Evolutionary conservation across 2,329 filamentous ascomycete genomes (phyloP).

Genomic region (Whalleya microplaca): DNA sequence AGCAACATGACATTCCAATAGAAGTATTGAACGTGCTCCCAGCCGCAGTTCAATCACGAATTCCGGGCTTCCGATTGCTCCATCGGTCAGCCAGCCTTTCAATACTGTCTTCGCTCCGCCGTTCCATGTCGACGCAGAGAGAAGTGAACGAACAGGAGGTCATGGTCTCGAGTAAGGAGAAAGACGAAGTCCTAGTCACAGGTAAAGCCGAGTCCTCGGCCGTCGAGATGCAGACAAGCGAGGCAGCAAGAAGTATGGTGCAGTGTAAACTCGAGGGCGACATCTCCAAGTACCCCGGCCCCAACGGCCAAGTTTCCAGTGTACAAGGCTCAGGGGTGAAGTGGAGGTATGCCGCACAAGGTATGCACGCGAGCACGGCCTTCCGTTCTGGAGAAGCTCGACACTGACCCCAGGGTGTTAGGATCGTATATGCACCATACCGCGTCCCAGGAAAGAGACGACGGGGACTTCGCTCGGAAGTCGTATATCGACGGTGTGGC

Average conservation of each 20-base stretch:
- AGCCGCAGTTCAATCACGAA: constrained; percentile 52
- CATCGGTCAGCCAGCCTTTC: constrained; percentile 44
- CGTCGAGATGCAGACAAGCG: constrained; percentile 12
- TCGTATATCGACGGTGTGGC: constrained; percentile 67
- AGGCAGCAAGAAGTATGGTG: background rate
- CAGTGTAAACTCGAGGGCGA: constrained; percentile 6
- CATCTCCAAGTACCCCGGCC: background rate
- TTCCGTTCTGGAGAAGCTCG: background rate
- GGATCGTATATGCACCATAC: constrained; percentile 31
- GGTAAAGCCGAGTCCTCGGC: constrained; percentile 4
- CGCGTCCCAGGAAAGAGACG: constrained; percentile 40
- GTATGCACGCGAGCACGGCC: constrained; percentile 16
- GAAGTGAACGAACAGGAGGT: constrained; percentile 18
- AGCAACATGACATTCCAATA: constrained; percentile 43
- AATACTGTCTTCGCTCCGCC: constrained; percentile 33
- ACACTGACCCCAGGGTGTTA: constrained; percentile 7
- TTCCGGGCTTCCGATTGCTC: constrained; percentile 56
- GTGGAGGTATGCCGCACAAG: constrained; percentile 37
- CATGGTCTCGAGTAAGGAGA: constrained; percentile 16
- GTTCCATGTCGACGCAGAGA: constrained; percentile 3
- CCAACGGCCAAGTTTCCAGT: background rate
- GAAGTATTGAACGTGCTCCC: constrained; percentile 59
- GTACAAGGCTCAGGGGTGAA: constrained; percentile 26
- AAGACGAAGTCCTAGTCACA: background rate
- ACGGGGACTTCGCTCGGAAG: constrained; percentile 57